These are phyloP conservation scores for Trichoderma virens DNA, from an alignment of 495 filamentous ascomycete species.

Conservation along the genomic window DNA sequence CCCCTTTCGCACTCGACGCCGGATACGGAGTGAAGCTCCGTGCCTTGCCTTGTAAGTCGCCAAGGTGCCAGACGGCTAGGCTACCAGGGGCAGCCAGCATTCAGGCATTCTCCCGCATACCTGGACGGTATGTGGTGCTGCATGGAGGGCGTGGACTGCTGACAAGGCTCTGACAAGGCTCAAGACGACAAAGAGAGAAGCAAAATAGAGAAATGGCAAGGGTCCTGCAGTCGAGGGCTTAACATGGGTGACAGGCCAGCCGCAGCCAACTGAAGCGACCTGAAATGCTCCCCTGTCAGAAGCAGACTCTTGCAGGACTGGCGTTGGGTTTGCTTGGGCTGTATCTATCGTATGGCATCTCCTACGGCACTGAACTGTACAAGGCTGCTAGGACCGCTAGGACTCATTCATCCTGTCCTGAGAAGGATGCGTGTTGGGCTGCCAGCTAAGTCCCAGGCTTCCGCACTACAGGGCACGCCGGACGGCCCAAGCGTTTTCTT, in stretches of 20 bases:
- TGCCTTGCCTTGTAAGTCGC: not conserved
- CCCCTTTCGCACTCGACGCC: not conserved
- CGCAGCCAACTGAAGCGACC: not conserved
- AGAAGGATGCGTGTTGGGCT: not conserved
- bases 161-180: not conserved
- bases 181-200: not conserved
- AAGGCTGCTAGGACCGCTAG: not conserved
- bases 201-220: not conserved
- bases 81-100: not conserved
- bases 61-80: not conserved
- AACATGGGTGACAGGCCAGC: not conserved
- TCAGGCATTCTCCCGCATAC: too few species aligned
- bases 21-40: not conserved
- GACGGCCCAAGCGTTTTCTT: not conserved
- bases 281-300: not conserved
- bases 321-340: not conserved
- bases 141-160: slow-evolving; percentile 4
- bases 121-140: too few species aligned
- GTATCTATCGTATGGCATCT: not conserved
- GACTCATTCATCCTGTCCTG: not conserved
- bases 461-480: not conserved
- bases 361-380: not conserved
- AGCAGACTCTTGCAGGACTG: not conserved
- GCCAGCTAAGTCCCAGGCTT: not conserved
- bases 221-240: not conserved